phyloP scores from a whole-genome alignment of 2,329 filamentous ascomycete genomes.

The Colletotrichum acutatum region DNA sequence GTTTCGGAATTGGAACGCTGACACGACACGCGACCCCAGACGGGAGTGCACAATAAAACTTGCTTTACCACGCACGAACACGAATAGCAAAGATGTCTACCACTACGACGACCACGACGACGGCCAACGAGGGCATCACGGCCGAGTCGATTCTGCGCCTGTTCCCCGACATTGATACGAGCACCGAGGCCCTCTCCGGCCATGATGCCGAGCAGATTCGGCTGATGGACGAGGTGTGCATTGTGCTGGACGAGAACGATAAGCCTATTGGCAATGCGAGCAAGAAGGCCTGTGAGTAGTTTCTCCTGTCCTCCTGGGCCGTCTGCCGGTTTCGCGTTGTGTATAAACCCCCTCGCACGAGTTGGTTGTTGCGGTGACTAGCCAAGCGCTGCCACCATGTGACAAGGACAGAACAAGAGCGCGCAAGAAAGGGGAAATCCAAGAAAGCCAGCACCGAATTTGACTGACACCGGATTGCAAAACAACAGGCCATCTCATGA shows the following conservation, averaged over 20 bases:
- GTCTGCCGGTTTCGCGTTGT: neutral
- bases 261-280: constrained; percentile 93
- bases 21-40: neutral
- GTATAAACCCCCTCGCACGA: neutral
- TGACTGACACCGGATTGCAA: constrained; percentile 62
- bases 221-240: constrained; percentile 98
- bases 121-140: constrained; percentile 73
- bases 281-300: constrained; percentile 91
- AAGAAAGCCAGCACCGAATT: neutral
- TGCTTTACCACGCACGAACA: neutral
- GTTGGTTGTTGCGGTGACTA: neutral
- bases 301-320: neutral
- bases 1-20: neutral
- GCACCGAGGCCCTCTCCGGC: constrained; percentile 80
- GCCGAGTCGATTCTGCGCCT: constrained; percentile 87
- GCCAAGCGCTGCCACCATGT: neutral
- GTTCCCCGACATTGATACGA: constrained; percentile 85
- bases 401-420: constrained; percentile 4
- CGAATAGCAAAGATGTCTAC: constrained; percentile 40
- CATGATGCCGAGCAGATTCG: constrained; percentile 98
- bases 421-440: neutral
- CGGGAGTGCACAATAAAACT: too few relatives aligned
- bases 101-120: constrained; percentile 53
- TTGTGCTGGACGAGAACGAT: constrained; percentile 93
- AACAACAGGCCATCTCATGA: constrained; percentile 93